Evolutionary conservation across 1,284 basidiomycete species (phyloP), one percentile per base, ranked within the genome.

Genomic region (Pseudozyma thailandica): DNA sequence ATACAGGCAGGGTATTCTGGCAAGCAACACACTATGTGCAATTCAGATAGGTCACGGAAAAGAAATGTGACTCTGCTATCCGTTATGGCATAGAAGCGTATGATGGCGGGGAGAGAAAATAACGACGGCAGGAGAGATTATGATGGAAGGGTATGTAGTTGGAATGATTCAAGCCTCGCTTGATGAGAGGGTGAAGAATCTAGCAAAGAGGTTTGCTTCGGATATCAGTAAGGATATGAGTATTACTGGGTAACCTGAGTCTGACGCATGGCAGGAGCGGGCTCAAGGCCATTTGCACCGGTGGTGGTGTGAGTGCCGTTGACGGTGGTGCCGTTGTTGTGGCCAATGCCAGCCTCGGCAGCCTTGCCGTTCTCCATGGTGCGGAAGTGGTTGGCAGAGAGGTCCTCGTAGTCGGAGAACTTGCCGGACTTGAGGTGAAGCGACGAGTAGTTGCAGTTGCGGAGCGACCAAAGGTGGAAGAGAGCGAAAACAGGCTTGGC

Each of bases 401-500:
- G 35, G 33, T 63, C 63, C 49, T 72, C 61, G 54, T 60, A 75
- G 60, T 75, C 74, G 7, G 71, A 72, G 50, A 70, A 73, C 68
- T 77, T 77, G 48, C 75, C 75, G 30, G 53, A 59, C 56, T 58
- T 64, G 43, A 75, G 69, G 52, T 69, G 61, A 35, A 80, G 71
- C 45, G 51, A 48, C 18, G 62, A 66, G 62, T 76, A 78, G 62
- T 74, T 64, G 50, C 76, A 62, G n/a, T 49, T 48, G 28, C 77
- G 60, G 16, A 80, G 59, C 31, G 68, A 50, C 21, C 42, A 72
- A 23, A 79, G 65, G 61, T 82, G 81, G 64, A 77, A 66, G 26
- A 81, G 53, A 6, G 77, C 62, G 33, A 80, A 81, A 37, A 73
- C 68, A 30, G 77, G 82, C 60, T 86, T 88, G 59, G 87, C 85